A percentile compares a stretch with the other conserved stretches of the same genome.
Evolutionary conservation across 2,329 filamentous ascomycete species (phyloP).

Genomic region (Penicillium fuscoglaucum): DNA sequence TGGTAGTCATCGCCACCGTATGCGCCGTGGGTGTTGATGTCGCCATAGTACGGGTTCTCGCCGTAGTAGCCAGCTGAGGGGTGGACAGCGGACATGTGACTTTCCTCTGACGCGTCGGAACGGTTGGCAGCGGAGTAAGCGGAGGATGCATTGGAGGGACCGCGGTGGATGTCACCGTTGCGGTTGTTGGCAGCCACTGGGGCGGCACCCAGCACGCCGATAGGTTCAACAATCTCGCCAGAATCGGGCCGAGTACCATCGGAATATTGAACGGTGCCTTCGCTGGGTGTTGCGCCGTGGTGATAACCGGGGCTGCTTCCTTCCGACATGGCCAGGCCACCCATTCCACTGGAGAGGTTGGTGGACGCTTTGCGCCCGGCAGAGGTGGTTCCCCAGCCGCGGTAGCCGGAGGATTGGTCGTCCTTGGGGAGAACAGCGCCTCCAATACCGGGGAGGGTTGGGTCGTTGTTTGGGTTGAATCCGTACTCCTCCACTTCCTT

Average conservation of each 20-base stretch:
- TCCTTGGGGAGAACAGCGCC: slow-evolving; percentile 65
- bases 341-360: slow-evolving; percentile 74
- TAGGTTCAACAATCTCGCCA: slow-evolving; percentile 77
- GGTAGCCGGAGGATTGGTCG: slow-evolving; percentile 71
- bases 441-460: slow-evolving; percentile 65
- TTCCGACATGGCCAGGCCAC: slow-evolving; percentile 70
- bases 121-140: slow-evolving; percentile 82
- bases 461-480: slow-evolving; percentile 96
- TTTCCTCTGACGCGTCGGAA: slow-evolving; percentile 64
- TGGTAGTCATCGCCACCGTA: slow-evolving; percentile 61
- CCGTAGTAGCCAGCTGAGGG: slow-evolving; percentile 55
- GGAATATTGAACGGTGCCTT: slow-evolving; percentile 59
- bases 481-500: slow-evolving; percentile 98
- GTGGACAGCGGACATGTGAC: slow-evolving; percentile 48
- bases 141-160: slow-evolving; percentile 92
- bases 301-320: slow-evolving; percentile 57
- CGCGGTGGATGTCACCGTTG: slow-evolving; percentile 73
- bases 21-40: slow-evolving; percentile 48
- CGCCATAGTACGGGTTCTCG: slow-evolving; percentile 57
- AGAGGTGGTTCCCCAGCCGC: slow-evolving; percentile 85
- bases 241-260: slow-evolving; percentile 60
- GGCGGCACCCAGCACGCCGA: slow-evolving; percentile 72
- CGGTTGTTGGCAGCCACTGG: slow-evolving; percentile 67
- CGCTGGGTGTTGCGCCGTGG: slow-evolving; percentile 62
- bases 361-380: slow-evolving; percentile 83